Conservation (phyloP, 2,329 filamentous ascomycete genomes). For the Botrytis medusae region DNA sequence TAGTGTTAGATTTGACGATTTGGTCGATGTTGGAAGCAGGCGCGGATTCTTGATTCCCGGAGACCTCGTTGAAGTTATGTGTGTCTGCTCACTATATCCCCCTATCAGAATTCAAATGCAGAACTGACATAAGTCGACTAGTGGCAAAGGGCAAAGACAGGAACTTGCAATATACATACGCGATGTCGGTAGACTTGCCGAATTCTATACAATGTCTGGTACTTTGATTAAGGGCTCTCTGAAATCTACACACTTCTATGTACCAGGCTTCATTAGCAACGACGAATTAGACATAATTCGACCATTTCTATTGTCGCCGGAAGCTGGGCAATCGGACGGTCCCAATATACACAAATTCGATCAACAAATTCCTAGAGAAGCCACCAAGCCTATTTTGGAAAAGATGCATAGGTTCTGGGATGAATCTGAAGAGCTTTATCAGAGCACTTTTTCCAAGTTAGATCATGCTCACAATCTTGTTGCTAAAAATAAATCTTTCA, state of each 20-base stretch:
- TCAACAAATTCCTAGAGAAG: slow-evolving; percentile 45
- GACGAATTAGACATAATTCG: slow-evolving; percentile 46
- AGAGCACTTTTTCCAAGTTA: slow-evolving; percentile 46
- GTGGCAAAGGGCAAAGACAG: slow-evolving; percentile 18
- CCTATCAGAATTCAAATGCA: background rate
- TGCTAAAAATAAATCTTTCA: slow-evolving; percentile 45
- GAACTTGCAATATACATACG: slow-evolving; percentile 51
- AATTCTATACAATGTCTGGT: slow-evolving; percentile 52
- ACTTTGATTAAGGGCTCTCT: slow-evolving; percentile 46
- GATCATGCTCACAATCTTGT: slow-evolving; percentile 51
- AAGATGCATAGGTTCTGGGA: slow-evolving; percentile 46
- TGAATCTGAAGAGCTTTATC: slow-evolving; percentile 49
- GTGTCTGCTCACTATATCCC: slow-evolving; percentile 13
- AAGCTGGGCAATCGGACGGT: slow-evolving; percentile 39
- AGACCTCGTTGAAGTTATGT: slow-evolving; percentile 40
- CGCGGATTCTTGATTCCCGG: slow-evolving; percentile 39
- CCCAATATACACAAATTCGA: slow-evolving; percentile 42
- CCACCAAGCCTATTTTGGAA: slow-evolving; percentile 46
- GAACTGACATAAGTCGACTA: slow-evolving; percentile 6
- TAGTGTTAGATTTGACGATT: slow-evolving; percentile 46
- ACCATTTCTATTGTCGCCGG: slow-evolving; percentile 46
- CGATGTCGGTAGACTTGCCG: slow-evolving; percentile 42
- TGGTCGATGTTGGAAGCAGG: slow-evolving; percentile 46
- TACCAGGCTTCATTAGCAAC: slow-evolving; percentile 47
- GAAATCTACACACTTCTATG: slow-evolving; percentile 44